Conservation (phyloP, 2,329 filamentous ascomycete genomes). For the Penicillium sp. region DNA sequence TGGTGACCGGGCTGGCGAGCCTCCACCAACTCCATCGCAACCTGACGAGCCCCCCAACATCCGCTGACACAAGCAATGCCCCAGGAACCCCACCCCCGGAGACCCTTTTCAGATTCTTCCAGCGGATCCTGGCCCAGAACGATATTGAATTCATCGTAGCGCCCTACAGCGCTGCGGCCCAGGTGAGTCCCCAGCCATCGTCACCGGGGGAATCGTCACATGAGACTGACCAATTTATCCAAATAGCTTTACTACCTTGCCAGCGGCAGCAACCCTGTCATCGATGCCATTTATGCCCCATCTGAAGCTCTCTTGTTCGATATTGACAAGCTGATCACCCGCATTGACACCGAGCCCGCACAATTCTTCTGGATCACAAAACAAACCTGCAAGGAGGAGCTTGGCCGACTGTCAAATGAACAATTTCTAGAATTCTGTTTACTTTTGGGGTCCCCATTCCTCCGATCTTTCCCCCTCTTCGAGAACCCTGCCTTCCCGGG, state of each 20-base stretch:
- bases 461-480: constrained; percentile 77
- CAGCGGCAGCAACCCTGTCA: constrained; percentile 65
- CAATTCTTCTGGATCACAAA: constrained; percentile 66
- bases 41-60: constrained; percentile 2
- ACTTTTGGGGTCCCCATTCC: constrained; percentile 78
- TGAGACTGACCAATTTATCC: constrained; percentile 3
- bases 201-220: not conserved
- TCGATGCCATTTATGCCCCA: constrained; percentile 77
- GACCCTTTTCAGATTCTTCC: constrained; percentile 74
- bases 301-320: constrained; percentile 85
- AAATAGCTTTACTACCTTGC: constrained; percentile 72
- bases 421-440: constrained; percentile 83
- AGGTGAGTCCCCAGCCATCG: constrained; percentile 57
- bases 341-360: constrained; percentile 57
- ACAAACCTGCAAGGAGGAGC: constrained; percentile 67
- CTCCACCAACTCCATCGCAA: not conserved
- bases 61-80: constrained; percentile 29
- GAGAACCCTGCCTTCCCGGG: constrained; percentile 60
- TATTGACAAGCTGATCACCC: constrained; percentile 71
- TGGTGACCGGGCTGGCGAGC: constrained; percentile 4
- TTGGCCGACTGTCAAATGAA: constrained; percentile 65
- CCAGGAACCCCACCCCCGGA: constrained; percentile 70
- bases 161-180: constrained; percentile 83
- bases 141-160: constrained; percentile 76
- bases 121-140: constrained; percentile 69